Evolutionary conservation across 1,284 basidiomycete species (phyloP).

Genomic region (Porodaedalea pini): DNA sequence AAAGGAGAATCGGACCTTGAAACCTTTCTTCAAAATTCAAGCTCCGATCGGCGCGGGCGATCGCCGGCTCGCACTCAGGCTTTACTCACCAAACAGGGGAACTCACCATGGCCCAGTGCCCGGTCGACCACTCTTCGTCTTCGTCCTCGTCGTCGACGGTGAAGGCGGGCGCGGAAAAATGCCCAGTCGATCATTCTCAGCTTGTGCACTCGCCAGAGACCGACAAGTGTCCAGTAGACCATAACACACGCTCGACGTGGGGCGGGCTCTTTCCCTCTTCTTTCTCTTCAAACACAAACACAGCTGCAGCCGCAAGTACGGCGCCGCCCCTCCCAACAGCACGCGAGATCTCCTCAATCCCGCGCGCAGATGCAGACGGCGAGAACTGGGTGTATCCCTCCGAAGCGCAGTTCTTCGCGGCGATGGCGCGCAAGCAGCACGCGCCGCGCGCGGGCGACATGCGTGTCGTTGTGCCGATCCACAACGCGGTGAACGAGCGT

Average conservation of each 20-base stretch:
- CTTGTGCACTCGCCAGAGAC: constrained; percentile 7
- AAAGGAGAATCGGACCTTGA: too few species aligned
- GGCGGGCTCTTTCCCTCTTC: constrained; percentile 21
- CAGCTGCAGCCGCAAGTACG: constrained; percentile 20
- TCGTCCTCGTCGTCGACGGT: background rate
- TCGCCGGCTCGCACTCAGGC: background rate
- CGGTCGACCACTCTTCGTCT: constrained; percentile 23
- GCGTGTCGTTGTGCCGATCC: constrained; percentile 95
- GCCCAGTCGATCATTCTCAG: constrained; percentile 51
- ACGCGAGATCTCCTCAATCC: constrained; percentile 88
- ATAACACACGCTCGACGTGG: constrained; percentile 47
- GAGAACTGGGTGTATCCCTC: constrained; percentile 98
- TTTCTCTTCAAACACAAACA: constrained; percentile 23
- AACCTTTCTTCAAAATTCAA: too few species aligned
- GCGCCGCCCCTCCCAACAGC: constrained; percentile 50
- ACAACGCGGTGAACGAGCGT: constrained; percentile 98
- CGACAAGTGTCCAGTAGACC: constrained; percentile 48
- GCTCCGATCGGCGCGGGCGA: too few species aligned
- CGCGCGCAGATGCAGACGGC: constrained; percentile 53
- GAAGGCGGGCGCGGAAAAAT: constrained; percentile 42
- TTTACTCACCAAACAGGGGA: background rate
- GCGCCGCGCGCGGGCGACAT: constrained; percentile 82
- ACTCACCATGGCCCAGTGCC: constrained; percentile 19
- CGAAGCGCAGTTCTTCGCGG: constrained; percentile 93
- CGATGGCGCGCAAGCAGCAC: constrained; percentile 93